Percentiles rank a stretch among this genome's conserved stretches.
phyloP scores from a whole-genome alignment of 768 basidiomycete species.

The Podaxis sp. region DNA sequence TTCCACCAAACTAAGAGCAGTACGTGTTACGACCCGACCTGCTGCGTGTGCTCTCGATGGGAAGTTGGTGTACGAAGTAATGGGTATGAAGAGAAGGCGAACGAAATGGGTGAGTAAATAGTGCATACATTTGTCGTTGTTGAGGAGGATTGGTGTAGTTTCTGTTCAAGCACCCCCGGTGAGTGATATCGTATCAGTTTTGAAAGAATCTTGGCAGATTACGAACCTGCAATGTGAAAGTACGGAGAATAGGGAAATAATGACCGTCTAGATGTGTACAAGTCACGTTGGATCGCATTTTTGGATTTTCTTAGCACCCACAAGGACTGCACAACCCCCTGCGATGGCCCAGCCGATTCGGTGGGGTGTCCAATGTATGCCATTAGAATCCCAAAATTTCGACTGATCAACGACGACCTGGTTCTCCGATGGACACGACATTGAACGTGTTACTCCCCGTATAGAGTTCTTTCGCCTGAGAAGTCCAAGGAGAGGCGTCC shows the following conservation, averaged over 20 bases:
- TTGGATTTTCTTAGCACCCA: constrained; percentile 23
- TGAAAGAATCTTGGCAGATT: neutral
- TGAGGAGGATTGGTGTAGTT: constrained; percentile 69
- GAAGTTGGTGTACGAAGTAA: neutral
- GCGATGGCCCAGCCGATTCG: constrained; percentile 75
- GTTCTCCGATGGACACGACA: constrained; percentile 41
- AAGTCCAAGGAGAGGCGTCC: too few species aligned
- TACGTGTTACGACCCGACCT: neutral
- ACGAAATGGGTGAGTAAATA: constrained; percentile 4
- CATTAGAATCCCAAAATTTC: constrained; percentile 56
- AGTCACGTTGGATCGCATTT: neutral
- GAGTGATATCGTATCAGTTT: neutral
- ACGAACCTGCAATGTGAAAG: constrained; percentile 63
- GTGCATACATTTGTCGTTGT: constrained; percentile 76
- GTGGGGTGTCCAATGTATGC: constrained; percentile 58
- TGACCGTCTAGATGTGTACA: constrained; percentile 44
- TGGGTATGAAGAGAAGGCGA: neutral
- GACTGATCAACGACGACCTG: constrained; percentile 51
- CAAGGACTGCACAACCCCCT: constrained; percentile 55
- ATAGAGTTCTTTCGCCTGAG: too few species aligned
- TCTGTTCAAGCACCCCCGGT: constrained; percentile 33
- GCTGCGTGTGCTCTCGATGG: neutral
- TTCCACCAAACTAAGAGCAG: neutral
- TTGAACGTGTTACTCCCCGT: neutral
- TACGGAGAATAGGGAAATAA: constrained; percentile 58